Evolutionary conservation across 306 rosid species (phyloP).

Genomic region (Corylus avellana): DNA sequence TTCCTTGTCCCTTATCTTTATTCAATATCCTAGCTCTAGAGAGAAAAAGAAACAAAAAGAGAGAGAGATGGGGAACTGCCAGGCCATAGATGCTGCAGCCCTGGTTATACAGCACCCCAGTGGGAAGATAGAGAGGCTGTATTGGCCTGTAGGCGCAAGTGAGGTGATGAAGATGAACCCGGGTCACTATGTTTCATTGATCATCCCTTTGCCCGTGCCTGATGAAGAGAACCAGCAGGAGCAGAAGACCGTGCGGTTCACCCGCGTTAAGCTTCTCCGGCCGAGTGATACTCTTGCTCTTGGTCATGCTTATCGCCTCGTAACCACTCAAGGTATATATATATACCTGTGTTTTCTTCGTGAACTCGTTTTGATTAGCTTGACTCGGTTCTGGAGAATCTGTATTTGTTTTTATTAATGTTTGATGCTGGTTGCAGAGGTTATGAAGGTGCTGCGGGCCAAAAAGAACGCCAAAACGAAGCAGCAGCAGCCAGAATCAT

Average conservation of each 20-base stretch:
- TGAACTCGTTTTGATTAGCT: not conserved
- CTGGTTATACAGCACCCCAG: conserved; percentile 90
- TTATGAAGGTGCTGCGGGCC: conserved; percentile 80
- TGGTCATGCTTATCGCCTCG: conserved; percentile 93
- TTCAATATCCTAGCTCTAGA: not conserved
- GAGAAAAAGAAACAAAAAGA: not conserved
- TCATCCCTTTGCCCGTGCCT: conserved; percentile 73
- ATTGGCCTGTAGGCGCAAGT: conserved; percentile 73
- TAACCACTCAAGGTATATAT: conserved; percentile 74
- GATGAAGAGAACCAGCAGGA: conserved; percentile 41
- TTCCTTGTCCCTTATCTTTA: conserved; percentile 27
- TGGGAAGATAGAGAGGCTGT: conserved; percentile 87
- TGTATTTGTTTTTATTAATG: conserved; percentile 15
- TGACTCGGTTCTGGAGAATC: not conserved
- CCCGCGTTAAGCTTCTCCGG: conserved; percentile 92
- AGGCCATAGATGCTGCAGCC: conserved; percentile 97
- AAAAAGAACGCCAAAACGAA: conserved; percentile 77
- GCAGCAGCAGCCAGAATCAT: conserved; percentile 50
- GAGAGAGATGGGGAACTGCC: conserved; percentile 85
- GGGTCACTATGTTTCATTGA: conserved; percentile 89
- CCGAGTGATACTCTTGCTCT: conserved; percentile 87
- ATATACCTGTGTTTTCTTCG: not conserved
- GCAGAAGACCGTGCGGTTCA: conserved; percentile 64
- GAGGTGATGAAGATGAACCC: conserved; percentile 89
- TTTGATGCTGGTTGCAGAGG: conserved; percentile 58